Evolutionary conservation across 2,329 filamentous ascomycete species (phyloP).

Genomic region (Tricladium varicosporioides): DNA sequence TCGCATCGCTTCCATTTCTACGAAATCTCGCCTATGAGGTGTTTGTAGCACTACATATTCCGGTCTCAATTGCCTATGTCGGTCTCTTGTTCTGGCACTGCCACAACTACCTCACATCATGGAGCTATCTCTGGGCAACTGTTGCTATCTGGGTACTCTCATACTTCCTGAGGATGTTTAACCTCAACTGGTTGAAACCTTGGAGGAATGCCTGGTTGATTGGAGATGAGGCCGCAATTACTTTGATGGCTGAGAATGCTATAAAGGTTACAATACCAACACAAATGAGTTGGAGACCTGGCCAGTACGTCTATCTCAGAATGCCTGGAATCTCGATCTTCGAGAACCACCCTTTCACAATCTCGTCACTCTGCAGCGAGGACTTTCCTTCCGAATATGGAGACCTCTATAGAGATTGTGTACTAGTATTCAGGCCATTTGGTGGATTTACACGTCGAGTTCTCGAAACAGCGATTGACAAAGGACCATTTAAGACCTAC

Average conservation of each 20-base stretch:
- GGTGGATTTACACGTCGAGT: conserved; percentile 86
- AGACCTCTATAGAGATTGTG: conserved; percentile 82
- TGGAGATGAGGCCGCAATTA: conserved; percentile 87
- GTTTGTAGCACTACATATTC: conserved; percentile 80
- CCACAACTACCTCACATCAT: conserved; percentile 86
- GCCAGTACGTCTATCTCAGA: conserved; percentile 90
- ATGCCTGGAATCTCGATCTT: conserved; percentile 91
- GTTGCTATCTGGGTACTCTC: conserved; percentile 75
- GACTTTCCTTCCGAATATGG: conserved; percentile 93
- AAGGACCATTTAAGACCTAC: conserved; percentile 89
- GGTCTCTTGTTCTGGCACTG: conserved; percentile 94
- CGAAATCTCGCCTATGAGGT: conserved; percentile 79
- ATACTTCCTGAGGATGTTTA: conserved; percentile 73
- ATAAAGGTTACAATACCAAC: conserved; percentile 95
- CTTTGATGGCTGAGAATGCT: conserved; percentile 87
- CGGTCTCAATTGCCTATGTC: conserved; percentile 76
- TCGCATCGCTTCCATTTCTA: conserved; percentile 79
- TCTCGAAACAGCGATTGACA: conserved; percentile 76
- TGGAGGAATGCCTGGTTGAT: conserved; percentile 78
- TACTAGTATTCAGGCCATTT: conserved; percentile 88
- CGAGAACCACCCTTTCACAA: conserved; percentile 94
- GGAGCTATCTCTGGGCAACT: conserved; percentile 83
- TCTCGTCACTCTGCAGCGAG: conserved; percentile 86
- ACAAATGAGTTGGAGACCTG: conserved; percentile 87
- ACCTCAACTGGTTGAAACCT: conserved; percentile 86